Percentiles rank a stretch among this genome's conserved stretches.
These are phyloP conservation scores for Chlorella sp. DNA, from an alignment of 139 green algal genomes.

Conservation along the genomic window DNA sequence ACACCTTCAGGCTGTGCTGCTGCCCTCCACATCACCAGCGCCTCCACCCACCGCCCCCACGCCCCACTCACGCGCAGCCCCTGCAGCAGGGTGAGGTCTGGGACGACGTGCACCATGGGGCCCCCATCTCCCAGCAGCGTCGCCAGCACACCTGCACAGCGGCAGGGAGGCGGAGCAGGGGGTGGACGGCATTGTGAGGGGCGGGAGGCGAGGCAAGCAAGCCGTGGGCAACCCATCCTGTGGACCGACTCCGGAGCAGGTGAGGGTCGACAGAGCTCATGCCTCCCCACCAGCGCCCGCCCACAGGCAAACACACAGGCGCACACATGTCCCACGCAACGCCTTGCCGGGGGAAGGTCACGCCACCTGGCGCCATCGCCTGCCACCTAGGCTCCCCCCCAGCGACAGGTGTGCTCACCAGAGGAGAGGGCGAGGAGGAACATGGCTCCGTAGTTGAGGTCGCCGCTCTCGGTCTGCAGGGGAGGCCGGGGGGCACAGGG, in stretches of 20 bases:
- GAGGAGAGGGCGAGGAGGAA: slow-evolving; percentile 13
- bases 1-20: too few relatives aligned
- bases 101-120: slow-evolving; percentile 26
- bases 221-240: too few relatives aligned
- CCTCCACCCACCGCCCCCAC: too few relatives aligned
- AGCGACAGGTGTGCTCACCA: background rate
- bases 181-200: background rate
- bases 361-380: too few relatives aligned
- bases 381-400: too few relatives aligned
- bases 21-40: too few relatives aligned
- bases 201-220: too few relatives aligned
- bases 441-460: slow-evolving; percentile 38
- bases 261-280: background rate
- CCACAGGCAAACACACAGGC: too few relatives aligned
- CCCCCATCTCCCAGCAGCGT: slow-evolving; percentile 31
- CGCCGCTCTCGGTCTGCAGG: slow-evolving; percentile 27
- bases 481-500: background rate
- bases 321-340: too few relatives aligned
- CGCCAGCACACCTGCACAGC: slow-evolving; percentile 1
- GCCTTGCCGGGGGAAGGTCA: too few relatives aligned
- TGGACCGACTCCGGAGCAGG: too few relatives aligned
- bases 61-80: background rate
- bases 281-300: background rate
- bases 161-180: background rate
- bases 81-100: slow-evolving; percentile 23